Evolutionary conservation across 495 filamentous ascomycete genomes (phyloP), one percentile per base, ranked within the genome.

Genomic region (Extremus antarcticus): DNA sequence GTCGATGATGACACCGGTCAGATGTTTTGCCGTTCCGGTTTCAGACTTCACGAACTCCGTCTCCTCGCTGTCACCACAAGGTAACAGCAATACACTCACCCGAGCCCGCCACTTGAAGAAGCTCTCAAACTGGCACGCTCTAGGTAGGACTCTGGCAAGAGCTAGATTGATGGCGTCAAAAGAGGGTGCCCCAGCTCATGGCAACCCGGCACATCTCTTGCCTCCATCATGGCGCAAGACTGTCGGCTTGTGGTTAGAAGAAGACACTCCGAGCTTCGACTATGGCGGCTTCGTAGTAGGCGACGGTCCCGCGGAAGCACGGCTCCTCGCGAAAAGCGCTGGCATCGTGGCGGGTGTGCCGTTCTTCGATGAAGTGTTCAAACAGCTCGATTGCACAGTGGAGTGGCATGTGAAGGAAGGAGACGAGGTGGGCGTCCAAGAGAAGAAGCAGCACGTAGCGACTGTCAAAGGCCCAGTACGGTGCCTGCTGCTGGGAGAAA

Each of bases 261-360:
- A 98, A 71, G 92, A 98, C 72, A 91, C 88, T 21, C 92, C 92
- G 1, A 90, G 87, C 29, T 90, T 94, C 67, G 92, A 98, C 73
- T 95, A 95, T 66, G 94, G 90, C 59, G 92, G 92, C 40, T 98
- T 94, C 64, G 92, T 98, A 9, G 92, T 98, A 13, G 92, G 92
- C 47, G 82, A 90, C 54, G 74, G 78, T 17, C 73, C 75, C 4
- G 82, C 84, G 40, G 86, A 86, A 57, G 94, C 92, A 1, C 86
- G 82, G 11, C 74, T 98, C 38, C 80, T 90, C 63, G 88, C 87
- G n/a, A 98, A 97, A 73, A 87, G 83, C 54, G 68, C 79, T 64
- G 92, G 92, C 43, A 79, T 98, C 41, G 72, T 97, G 45, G 92
- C 94, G 24, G 92, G 92, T 43, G 78, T 94, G 19, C 92, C 92